Evolutionary conservation across 495 filamentous ascomycete species (phyloP), one percentile per base, ranked within the genome.

Genomic region (Podospora conica): DNA sequence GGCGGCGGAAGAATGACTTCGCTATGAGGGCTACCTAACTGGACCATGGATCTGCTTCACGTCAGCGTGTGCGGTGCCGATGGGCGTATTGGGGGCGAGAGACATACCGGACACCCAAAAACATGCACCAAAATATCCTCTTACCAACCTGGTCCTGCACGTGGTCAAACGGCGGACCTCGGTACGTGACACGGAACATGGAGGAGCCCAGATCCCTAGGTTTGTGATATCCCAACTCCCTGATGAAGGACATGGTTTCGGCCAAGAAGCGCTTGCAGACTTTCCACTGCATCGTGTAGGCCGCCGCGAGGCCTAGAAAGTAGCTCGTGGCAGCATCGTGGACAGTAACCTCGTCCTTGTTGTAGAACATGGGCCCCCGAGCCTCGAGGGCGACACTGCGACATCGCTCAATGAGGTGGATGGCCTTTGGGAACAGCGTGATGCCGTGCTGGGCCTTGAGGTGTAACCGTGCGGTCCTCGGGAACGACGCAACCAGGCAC

Each of bases 271-370:
- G 78, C 40, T 87, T 84, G 70, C 85, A 88, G 2, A 83, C 78
- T 59, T 86, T 85, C 78, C 86, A 87, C 65, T 89, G 85, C 70
- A 87, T 85, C 0, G 87, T 88, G 73, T 91, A 90, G 1, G 82
- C 84, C 4, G 85, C 85, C n/a, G 87, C 87, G 24, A 93, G 73
- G 3, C 83, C 90, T 12, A 95, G 76, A 68, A 94, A 90, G 71
- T 93, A 96, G 76, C 91, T 95, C n/a, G 89, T 91, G 0, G 87
- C 87, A 0, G 91, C 91, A 76, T 96, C 92, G 66, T 95, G 89
- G 1, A 95, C 83, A 2, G 83, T 90, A 31, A 90, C 80, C 18
- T 84, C 84, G 15, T 85, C 83, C 65, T 81, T 80, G 69, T 88
- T 82, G 54, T 89, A 83, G 71, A 93, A 94, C 9, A 82, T 83